Evolutionary conservation across 2,329 filamentous ascomycete genomes (phyloP).

Genomic region (Huntiella moniliformis): DNA sequence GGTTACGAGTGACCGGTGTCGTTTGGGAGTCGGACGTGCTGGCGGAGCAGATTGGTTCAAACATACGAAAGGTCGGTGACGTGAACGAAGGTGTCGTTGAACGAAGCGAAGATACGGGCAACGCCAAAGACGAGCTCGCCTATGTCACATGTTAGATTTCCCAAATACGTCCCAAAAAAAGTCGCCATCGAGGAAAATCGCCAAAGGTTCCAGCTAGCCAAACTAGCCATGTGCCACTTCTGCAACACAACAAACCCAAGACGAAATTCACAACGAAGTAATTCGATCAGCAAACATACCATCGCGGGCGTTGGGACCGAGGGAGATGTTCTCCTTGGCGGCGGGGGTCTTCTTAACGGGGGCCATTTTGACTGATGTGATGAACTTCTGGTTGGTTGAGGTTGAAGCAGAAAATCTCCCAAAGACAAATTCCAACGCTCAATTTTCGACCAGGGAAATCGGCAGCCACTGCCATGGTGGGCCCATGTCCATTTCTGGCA

Average conservation of each 20-base stretch:
- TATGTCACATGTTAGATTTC: slow-evolving; percentile 19
- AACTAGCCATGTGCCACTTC: no score
- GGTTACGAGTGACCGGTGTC: neutral
- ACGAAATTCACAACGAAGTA: no score
- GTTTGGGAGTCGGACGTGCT: neutral
- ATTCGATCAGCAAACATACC: slow-evolving; percentile 35
- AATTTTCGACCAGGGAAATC: slow-evolving; percentile 9
- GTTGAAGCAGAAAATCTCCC: slow-evolving; percentile 11
- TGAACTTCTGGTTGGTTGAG: slow-evolving; percentile 13
- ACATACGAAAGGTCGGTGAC: slow-evolving; percentile 94
- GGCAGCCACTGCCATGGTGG: slow-evolving; percentile 2
- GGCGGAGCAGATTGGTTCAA: slow-evolving; percentile 10
- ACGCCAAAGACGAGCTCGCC: slow-evolving; percentile 96
- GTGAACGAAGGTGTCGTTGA: slow-evolving; percentile 92
- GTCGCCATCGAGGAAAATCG: neutral
- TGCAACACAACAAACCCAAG: neutral
- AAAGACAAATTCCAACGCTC: slow-evolving; percentile 4
- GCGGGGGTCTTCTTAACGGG: slow-evolving; percentile 78
- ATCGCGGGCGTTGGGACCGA: slow-evolving; percentile 92
- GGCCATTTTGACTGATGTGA: slow-evolving; percentile 51
- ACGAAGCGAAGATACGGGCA: slow-evolving; percentile 92
- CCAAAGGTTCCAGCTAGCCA: no score
- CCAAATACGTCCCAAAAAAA: neutral
- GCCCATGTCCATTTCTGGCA: slow-evolving; percentile 1
- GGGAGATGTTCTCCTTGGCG: slow-evolving; percentile 92